Evolutionary conservation across 139 green algal genomes (phyloP).

Genomic region (Picochlorum sp.): DNA sequence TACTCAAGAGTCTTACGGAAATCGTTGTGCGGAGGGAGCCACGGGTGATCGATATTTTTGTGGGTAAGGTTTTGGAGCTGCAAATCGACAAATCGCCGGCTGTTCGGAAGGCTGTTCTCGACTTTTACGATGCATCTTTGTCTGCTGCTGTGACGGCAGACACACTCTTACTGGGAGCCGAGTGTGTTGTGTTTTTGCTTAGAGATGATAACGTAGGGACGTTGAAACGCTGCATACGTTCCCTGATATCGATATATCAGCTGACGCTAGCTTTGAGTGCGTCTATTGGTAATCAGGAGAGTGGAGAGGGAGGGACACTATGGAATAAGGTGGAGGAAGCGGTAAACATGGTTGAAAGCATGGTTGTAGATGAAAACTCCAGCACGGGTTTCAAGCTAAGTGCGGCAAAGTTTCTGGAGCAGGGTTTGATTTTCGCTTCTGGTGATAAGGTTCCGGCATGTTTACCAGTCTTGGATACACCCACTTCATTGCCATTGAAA

Average conservation of each 20-base stretch:
- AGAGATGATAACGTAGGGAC: constrained; percentile 8
- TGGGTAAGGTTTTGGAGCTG: constrained; percentile 35
- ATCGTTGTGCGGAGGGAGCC: constrained; percentile 34
- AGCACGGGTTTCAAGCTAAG: constrained; percentile 20
- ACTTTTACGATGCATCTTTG: constrained; percentile 23
- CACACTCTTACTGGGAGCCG: constrained; percentile 6
- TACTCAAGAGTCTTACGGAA: constrained; percentile 38
- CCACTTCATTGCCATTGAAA: constrained; percentile 7
- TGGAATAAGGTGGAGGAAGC: constrained; percentile 21
- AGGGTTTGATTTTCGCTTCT: constrained; percentile 32
- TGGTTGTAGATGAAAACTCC: constrained; percentile 4
- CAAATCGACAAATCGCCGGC: constrained; percentile 29
- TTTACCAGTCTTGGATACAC: background rate
- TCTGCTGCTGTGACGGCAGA: constrained; percentile 1
- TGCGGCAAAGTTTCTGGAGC: constrained; percentile 36
- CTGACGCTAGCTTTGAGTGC: no score
- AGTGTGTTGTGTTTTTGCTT: constrained; percentile 12
- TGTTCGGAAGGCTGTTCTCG: constrained; percentile 24
- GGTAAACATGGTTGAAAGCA: background rate
- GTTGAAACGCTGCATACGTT: constrained; percentile 4
- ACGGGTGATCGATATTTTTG: constrained; percentile 28
- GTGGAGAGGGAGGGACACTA: background rate
- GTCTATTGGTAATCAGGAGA: background rate
- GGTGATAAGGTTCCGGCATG: constrained; percentile 25
- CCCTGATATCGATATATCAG: background rate